These are phyloP conservation scores for Scutellospora calospora DNA, from an alignment of 371 early-diverging fungal genomes.

Conservation along the genomic window DNA sequence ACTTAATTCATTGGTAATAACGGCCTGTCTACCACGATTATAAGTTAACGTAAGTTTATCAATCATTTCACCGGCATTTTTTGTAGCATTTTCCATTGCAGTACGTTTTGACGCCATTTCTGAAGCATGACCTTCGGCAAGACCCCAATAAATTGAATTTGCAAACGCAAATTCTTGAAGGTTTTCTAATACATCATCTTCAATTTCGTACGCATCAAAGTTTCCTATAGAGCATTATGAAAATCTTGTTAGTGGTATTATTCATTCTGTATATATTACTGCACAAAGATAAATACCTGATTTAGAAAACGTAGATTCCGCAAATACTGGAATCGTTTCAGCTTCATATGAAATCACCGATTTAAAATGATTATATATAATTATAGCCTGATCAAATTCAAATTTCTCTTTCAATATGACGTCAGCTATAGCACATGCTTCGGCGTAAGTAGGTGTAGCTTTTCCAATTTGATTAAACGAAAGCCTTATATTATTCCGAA, in stretches of 20 bases:
- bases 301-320: slow-evolving; percentile 75
- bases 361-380: slow-evolving; percentile 95
- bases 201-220: slow-evolving; percentile 90
- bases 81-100: slow-evolving; percentile 99
- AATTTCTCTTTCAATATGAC: slow-evolving; percentile 71
- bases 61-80: slow-evolving; percentile 95
- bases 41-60: slow-evolving; percentile 79
- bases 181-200: slow-evolving; percentile 87
- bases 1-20: slow-evolving; percentile 96
- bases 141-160: slow-evolving; percentile 93
- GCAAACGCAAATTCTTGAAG: slow-evolving; percentile 94
- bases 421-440: slow-evolving; percentile 88
- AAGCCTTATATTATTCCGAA: slow-evolving; percentile 76
- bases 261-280: neutral
- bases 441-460: slow-evolving; percentile 88
- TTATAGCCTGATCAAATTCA: slow-evolving; percentile 77
- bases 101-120: slow-evolving; percentile 97
- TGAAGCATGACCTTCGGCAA: slow-evolving; percentile 96
- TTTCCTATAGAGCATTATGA: slow-evolving; percentile 62
- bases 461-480: slow-evolving; percentile 94
- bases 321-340: slow-evolving; percentile 67
- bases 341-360: slow-evolving; percentile 96
- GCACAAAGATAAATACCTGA: slow-evolving; percentile 62
- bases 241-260: neutral
- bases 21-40: slow-evolving; percentile 97